Base-by-base conservation (phyloP, 441 rosid genomes). In the Gossypium trilobum region DNA sequence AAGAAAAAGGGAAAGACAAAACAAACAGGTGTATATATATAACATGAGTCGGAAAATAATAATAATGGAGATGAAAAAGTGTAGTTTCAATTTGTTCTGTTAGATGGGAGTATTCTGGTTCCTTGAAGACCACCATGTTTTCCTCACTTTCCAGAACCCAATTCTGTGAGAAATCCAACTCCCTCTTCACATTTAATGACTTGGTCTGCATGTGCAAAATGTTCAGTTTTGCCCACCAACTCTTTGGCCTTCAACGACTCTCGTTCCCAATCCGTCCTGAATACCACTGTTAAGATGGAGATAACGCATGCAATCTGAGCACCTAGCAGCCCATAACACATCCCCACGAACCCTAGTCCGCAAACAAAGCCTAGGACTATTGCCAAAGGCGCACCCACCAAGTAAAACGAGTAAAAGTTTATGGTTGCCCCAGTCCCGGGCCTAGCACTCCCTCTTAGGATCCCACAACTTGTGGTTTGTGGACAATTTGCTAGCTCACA, bases 401-500 rank as follows among this genome's bases (percentile, higher is more conserved):
- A 44, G 83, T 93, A 93, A 80, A 93, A 93, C 11, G 97, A 89
- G 85, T 84, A 91, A 76, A 91, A 88, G 72, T 91, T 91, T 52
- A 93, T 85, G 44, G 79, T 84, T 5, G 94, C 98, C 29, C 91
- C 97, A 44, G 83, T 74, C 6, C 90, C 84, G 22, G 98, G 97
- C 89, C 97, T 84, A 5, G 98, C 98, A 73, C 94, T 84, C 39
- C 98, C 98, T 78, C 97, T 83, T 5, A 93, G 77, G 48, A 91
- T 89, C 73, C 98, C 98, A 46, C 98, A 91, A 58, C 98, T 81
- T 52, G 96, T 87, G 44, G 98, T 93, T 54, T 93, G 98, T n/a
- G 98, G 97, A 63, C 95, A 93, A 73, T 93, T 93, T 29, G 89
- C 94, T 23, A 93, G 82, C 85, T 93, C 98, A 74, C 96, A 93